Evolutionary conservation across 2,329 filamentous ascomycete genomes (phyloP).

Genomic region (Cordyceps cicadae): DNA sequence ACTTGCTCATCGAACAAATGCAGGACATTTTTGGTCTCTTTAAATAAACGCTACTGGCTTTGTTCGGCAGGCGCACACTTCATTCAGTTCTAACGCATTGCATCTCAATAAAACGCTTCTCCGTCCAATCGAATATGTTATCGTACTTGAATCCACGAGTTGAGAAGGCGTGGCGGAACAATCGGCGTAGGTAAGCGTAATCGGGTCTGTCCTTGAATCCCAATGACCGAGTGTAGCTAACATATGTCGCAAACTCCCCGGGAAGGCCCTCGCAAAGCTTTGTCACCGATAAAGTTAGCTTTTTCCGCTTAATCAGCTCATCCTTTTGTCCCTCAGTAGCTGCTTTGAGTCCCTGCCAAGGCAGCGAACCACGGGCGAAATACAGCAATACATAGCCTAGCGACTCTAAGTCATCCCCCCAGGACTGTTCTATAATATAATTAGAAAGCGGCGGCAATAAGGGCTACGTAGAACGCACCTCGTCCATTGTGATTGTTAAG

Average conservation of each 20-base stretch:
- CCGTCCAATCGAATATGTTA: conserved; percentile 71
- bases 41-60: no score
- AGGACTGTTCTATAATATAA: conserved; percentile 50
- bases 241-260: conserved; percentile 66
- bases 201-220: conserved; percentile 69
- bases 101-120: conserved; percentile 17
- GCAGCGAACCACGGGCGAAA: conserved; percentile 65
- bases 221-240: conserved; percentile 67
- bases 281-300: conserved; percentile 51
- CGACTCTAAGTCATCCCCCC: conserved; percentile 68
- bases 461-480: conserved; percentile 13
- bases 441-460: neutral
- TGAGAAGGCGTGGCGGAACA: conserved; percentile 65
- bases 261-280: conserved; percentile 67
- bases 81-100: neutral
- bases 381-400: conserved; percentile 68
- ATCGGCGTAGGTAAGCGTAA: conserved; percentile 67
- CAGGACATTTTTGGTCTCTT: no score
- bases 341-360: conserved; percentile 66
- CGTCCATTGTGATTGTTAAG: conserved; percentile 16
- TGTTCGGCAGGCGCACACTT: no score
- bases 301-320: conserved; percentile 16
- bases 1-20: no score
- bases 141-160: conserved; percentile 68
- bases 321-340: conserved; percentile 63